Evolutionary conservation across 2,329 filamentous ascomycete species (phyloP).

Genomic region (Cladosporium sp.): DNA sequence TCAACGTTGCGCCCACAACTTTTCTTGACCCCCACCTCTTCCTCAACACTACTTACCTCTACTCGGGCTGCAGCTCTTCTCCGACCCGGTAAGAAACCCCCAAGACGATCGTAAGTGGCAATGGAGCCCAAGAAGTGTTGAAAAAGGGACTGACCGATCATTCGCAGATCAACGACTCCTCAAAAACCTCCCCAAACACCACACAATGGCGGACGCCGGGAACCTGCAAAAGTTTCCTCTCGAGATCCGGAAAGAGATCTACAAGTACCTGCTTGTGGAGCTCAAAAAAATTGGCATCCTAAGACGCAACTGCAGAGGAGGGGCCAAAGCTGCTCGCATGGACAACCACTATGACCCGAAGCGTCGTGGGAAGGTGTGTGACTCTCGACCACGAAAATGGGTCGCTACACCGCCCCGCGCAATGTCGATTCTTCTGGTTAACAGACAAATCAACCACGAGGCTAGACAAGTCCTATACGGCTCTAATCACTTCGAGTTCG

Average conservation of each 20-base stretch:
- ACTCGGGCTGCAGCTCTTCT: no score
- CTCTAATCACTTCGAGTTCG: background rate
- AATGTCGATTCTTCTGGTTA: background rate
- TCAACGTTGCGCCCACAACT: no score
- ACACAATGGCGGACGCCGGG: background rate
- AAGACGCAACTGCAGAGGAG: background rate
- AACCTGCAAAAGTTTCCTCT: background rate
- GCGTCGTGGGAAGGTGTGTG: background rate
- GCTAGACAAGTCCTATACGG: background rate
- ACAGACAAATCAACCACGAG: background rate
- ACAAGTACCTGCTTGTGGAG: background rate
- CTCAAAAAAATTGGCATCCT: background rate
- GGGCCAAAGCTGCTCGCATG: background rate
- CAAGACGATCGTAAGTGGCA: no score
- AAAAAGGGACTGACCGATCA: no score
- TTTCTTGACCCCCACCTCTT: no score
- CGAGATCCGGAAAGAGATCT: constrained; percentile 1
- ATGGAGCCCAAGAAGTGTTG: no score
- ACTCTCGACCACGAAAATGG: background rate
- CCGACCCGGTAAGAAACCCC: no score
- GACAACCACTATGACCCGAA: background rate
- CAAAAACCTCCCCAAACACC: background rate
- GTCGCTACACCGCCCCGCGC: background rate
- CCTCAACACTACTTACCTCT: no score
- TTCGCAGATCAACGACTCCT: no score